These are phyloP conservation scores for Apiospora koreana DNA, from an alignment of 2,329 filamentous ascomycete species.

Conservation along the genomic window DNA sequence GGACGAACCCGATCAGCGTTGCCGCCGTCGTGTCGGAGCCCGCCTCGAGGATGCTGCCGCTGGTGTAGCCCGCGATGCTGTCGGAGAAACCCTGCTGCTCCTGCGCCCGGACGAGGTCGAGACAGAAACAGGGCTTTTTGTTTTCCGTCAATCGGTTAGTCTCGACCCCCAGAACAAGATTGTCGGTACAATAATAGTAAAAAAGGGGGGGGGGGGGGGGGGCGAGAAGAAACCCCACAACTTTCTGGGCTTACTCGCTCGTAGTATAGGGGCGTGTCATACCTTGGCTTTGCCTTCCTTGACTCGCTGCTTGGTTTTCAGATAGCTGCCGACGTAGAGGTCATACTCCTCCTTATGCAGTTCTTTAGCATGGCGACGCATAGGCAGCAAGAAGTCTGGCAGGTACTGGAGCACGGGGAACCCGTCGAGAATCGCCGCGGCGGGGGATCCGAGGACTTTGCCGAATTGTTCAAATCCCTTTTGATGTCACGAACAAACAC, in stretches of 20 bases:
- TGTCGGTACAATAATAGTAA: too few relatives aligned
- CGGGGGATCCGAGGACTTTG: conserved; percentile 16
- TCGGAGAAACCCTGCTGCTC: conserved; percentile 32
- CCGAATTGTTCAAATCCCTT: conserved; percentile 23
- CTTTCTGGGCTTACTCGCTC: too few relatives aligned
- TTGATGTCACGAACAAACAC: too few relatives aligned
- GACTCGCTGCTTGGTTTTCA: conserved; percentile 31
- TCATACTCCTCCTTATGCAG: conserved; percentile 44
- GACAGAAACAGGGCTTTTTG: conserved; percentile 25
- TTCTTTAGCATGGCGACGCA: conserved; percentile 38
- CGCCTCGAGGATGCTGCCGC: conserved; percentile 28
- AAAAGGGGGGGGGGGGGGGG: too few relatives aligned
- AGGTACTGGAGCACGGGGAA: conserved; percentile 46
- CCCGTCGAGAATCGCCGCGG: conserved; percentile 46
- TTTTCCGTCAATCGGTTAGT: not conserved
- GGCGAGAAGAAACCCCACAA: too few relatives aligned
- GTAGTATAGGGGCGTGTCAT: not conserved
- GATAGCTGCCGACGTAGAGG: conserved; percentile 41
- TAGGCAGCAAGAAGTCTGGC: conserved; percentile 43
- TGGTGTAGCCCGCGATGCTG: conserved; percentile 34
- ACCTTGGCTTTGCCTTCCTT: conserved; percentile 1
- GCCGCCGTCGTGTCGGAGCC: conserved; percentile 44
- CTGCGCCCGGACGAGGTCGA: conserved; percentile 28
- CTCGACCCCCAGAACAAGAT: too few relatives aligned
- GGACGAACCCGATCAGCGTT: conserved; percentile 47